Evolutionary conservation across 768 basidiomycete genomes (phyloP), one percentile per base, ranked within the genome.

Genomic region (Suillus sp.): DNA sequence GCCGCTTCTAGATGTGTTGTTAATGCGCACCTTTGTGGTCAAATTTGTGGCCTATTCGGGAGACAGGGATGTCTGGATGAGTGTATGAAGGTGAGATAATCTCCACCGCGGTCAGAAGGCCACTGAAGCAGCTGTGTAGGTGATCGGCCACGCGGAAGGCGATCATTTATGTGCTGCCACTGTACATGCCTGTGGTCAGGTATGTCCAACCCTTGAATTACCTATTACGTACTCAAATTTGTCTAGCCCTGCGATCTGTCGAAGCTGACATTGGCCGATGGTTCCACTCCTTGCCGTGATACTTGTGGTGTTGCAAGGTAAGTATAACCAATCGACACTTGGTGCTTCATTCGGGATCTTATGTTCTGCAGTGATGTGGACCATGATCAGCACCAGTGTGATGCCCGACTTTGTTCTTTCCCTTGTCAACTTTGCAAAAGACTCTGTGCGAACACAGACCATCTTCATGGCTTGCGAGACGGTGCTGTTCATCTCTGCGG

Each of bases 121-220:
- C n/a, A 13, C 22, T 14, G n/a, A 30, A 22, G 4, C 22, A 18
- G 13, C 20, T 16, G 25, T 47, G 5, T 65, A 88, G 85, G 74
- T 81, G 6, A 75, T 77, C 3, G 78, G 78, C 20, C 86, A 88
- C 61, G 42, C 59, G 1, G 86, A 80, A 8, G 79, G 77, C 1
- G 81, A 79, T 11, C 87, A 88, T 66, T 62, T 80, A 58, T 88
- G 87, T 66, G 79, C 85, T 0, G 84, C 85, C 2, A 71, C 74
- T 22, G 67, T 79, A 1, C 87, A 88, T 63, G 80, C 79, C 42
- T 89, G 87, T 60, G 86, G 84, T 22, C 71, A 80, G 79, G 87
- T 81, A 62, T 62, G 71, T 27, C 32, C 38, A 14, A 16, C 4
- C 5, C 0, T 25, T 2, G 3, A 11, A 27, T 11, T 0, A 13